Percentiles rank a stretch among this genome's conserved stretches.
Conservation (phyloP, 1,284 basidiomycete genomes). For the Cronartium quercuum region DNA sequence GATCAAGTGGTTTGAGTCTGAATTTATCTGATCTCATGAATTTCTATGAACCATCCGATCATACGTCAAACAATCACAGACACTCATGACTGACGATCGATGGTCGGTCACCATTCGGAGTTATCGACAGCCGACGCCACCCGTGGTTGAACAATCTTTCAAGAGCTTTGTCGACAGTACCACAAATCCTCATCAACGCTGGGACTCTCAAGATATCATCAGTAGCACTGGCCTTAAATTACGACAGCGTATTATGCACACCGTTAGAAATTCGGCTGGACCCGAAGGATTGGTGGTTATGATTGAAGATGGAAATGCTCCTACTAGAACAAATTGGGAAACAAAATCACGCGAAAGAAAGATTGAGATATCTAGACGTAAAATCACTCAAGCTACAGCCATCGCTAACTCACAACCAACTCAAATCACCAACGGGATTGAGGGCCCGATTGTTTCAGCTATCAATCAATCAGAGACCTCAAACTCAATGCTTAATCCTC, state of each 20-base stretch:
- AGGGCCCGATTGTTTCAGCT: too few relatives aligned
- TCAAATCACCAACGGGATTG: too few relatives aligned
- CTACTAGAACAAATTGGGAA: background rate
- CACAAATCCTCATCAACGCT: background rate
- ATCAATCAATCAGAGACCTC: too few relatives aligned
- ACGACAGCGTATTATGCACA: conserved; percentile 18
- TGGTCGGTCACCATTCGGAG: conserved; percentile 19
- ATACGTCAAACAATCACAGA: background rate
- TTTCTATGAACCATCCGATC: background rate
- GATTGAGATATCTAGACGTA: background rate
- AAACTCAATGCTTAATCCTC: too few relatives aligned
- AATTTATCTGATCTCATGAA: too few relatives aligned
- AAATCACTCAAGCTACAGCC: too few relatives aligned
- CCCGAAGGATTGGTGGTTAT: conserved; percentile 21
- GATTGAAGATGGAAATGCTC: conserved; percentile 29
- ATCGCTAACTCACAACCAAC: too few relatives aligned
- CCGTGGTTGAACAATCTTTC: conserved; percentile 3
- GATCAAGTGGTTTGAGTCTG: background rate
- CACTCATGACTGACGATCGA: conserved; percentile 5
- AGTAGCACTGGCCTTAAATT: background rate
- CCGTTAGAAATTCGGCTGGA: conserved; percentile 23
- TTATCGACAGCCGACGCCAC: conserved; percentile 21
- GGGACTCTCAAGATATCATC: background rate
- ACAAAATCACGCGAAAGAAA: background rate
- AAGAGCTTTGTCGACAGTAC: background rate